These are phyloP conservation scores for Sugiyamaella grinbergsii DNA, from an alignment of 1,139 yeast species.

Conservation along the genomic window DNA sequence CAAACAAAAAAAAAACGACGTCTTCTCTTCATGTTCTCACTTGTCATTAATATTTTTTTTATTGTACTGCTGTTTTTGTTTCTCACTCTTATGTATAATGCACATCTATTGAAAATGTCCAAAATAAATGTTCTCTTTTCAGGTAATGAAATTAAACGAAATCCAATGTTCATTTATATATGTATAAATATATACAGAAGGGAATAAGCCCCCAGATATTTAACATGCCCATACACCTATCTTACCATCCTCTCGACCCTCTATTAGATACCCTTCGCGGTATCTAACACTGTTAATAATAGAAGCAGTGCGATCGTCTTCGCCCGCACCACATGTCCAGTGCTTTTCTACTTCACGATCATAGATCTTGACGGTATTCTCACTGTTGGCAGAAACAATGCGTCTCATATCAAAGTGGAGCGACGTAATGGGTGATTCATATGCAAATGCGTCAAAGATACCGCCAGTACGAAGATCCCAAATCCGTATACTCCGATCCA, in stretches of 20 bases:
- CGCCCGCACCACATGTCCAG: constrained; percentile 53
- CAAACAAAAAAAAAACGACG: no score
- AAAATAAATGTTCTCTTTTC: no score
- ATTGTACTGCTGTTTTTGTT: not conserved
- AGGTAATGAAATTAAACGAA: not conserved
- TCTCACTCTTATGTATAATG: not conserved
- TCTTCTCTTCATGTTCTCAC: no score
- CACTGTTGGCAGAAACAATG: constrained; percentile 55
- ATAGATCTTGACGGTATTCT: constrained; percentile 54
- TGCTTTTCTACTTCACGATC: constrained; percentile 57
- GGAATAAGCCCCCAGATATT: no score
- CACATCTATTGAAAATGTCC: no score
- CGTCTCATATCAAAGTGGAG: constrained; percentile 58
- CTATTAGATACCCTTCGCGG: constrained; percentile 63
- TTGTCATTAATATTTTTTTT: no score
- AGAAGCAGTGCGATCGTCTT: constrained; percentile 37
- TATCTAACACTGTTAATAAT: constrained; percentile 50
- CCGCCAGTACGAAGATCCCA: constrained; percentile 76
- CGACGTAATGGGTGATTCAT: constrained; percentile 53
- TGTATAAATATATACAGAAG: not conserved
- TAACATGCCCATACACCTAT: constrained; percentile 61
- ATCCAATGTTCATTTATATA: constrained; percentile 1
- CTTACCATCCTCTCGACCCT: constrained; percentile 60
- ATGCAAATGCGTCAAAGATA: constrained; percentile 60
- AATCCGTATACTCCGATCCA: constrained; percentile 63